Conservation (phyloP, 148 eudicot genomes). For the Vaccinium corymbosum region DNA sequence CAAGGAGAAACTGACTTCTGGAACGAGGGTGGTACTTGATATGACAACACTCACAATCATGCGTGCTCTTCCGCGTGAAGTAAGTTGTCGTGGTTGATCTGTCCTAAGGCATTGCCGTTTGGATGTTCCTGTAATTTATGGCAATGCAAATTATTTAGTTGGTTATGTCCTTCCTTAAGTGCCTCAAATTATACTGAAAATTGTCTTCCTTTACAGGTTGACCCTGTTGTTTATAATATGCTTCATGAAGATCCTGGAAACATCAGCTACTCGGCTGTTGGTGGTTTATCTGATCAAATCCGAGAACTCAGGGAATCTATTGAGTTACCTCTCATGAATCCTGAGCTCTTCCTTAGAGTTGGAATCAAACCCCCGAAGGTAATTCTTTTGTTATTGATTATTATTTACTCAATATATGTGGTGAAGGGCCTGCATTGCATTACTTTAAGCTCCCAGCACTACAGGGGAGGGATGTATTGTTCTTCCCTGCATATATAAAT, state of each 20-base stretch:
- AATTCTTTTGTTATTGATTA: slow-evolving; percentile 2
- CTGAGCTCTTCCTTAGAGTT: slow-evolving; percentile 94
- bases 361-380: slow-evolving; percentile 99
- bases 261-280: slow-evolving; percentile 94
- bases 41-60: slow-evolving; percentile 96
- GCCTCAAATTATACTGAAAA: background rate
- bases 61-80: slow-evolving; percentile 98
- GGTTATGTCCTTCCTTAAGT: background rate
- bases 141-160: background rate
- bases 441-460: background rate
- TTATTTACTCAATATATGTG: background rate
- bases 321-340: slow-evolving; percentile 95
- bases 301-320: slow-evolving; percentile 95
- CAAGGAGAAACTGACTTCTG: slow-evolving; percentile 88
- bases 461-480: background rate
- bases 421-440: background rate
- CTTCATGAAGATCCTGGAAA: slow-evolving; percentile 99
- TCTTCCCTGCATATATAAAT: background rate
- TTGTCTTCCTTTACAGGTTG: slow-evolving; percentile 48
- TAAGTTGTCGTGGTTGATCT: slow-evolving; percentile 22
- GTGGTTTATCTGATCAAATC: slow-evolving; percentile 96
- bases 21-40: slow-evolving; percentile 95
- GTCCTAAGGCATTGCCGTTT: background rate
- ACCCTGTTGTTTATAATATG: slow-evolving; percentile 98
- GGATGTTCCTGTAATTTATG: background rate